These are phyloP conservation scores for Umbelopsis sp. DNA, from an alignment of 192 early-diverging fungal genomes.

Conservation along the genomic window DNA sequence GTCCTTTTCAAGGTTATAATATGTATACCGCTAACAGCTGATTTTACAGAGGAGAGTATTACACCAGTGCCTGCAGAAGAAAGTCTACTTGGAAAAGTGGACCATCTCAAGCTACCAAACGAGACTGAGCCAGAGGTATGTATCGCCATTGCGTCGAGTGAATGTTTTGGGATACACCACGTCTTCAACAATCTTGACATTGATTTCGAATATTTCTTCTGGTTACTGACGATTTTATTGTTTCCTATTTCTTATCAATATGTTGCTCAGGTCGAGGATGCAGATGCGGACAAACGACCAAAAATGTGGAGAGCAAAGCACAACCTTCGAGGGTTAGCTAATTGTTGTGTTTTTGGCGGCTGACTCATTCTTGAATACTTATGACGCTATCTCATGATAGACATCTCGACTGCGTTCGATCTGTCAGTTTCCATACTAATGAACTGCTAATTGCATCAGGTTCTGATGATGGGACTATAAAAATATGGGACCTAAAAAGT, in stretches of 20 bases:
- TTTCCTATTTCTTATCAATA: background rate
- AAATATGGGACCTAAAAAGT: conserved; percentile 71
- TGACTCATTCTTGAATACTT: background rate
- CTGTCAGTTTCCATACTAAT: conserved; percentile 59
- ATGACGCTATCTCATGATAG: conserved; percentile 31
- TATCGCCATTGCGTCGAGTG: too few relatives aligned
- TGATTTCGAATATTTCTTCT: too few relatives aligned
- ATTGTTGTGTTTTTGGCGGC: background rate
- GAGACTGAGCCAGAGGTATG: background rate
- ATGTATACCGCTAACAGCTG: background rate
- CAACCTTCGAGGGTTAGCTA: conserved; percentile 55
- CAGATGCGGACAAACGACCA: conserved; percentile 33
- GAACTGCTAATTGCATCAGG: conserved; percentile 63
- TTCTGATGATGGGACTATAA: conserved; percentile 81
- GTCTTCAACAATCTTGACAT: too few relatives aligned
- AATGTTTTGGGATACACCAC: too few relatives aligned
- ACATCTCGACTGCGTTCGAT: conserved; percentile 71
- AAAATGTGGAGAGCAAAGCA: conserved; percentile 66
- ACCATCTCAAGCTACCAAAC: conserved; percentile 1
- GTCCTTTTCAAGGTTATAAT: background rate
- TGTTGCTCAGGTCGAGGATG: conserved; percentile 22
- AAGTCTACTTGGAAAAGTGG: conserved; percentile 16
- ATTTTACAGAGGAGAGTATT: background rate
- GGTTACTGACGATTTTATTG: background rate
- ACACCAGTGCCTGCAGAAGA: conserved; percentile 1